These are phyloP conservation scores for Erysiphe pulchra DNA, from an alignment of 2,329 filamentous ascomycete genomes.

Conservation along the genomic window DNA sequence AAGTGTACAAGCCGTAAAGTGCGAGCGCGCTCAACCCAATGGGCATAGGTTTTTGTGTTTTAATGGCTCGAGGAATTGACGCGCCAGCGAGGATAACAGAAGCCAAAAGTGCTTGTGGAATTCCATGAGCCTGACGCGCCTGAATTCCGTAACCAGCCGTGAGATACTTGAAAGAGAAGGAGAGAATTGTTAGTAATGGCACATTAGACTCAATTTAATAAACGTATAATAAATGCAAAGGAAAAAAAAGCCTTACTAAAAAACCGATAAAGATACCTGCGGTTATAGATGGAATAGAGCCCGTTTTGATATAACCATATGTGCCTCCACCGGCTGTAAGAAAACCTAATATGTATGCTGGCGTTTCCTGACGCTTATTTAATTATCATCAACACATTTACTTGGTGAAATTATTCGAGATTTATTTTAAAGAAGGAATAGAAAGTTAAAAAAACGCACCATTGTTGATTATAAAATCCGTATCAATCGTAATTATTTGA, in stretches of 20 bases:
- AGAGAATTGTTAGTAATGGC: no score
- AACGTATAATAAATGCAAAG: no score
- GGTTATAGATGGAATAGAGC: slow-evolving; percentile 64
- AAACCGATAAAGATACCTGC: slow-evolving; percentile 65
- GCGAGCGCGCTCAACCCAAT: slow-evolving; percentile 56
- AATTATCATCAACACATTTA: no score
- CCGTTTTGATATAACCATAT: slow-evolving; percentile 61
- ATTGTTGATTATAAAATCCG: no score
- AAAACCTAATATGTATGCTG: slow-evolving; percentile 54
- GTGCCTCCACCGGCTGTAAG: slow-evolving; percentile 73
- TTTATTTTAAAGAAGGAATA: no score
- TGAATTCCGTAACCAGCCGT: slow-evolving; percentile 62
- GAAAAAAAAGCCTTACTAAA: slow-evolving; percentile 18
- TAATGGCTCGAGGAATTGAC: slow-evolving; percentile 67
- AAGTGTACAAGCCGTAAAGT: slow-evolving; percentile 51
- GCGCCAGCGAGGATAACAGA: slow-evolving; percentile 65
- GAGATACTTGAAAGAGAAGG: slow-evolving; percentile 21
- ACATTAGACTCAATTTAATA: no score
- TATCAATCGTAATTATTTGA: no score
- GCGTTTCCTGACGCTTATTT: slow-evolving; percentile 18
- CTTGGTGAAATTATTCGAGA: no score
- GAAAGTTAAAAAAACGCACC: no score
- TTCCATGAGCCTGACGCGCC: slow-evolving; percentile 49
- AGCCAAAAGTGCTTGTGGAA: slow-evolving; percentile 73
- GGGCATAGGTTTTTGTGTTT: slow-evolving; percentile 61